Evolutionary conservation across 2,329 filamentous ascomycete species (phyloP).

Genomic region (Microdochium paspali): DNA sequence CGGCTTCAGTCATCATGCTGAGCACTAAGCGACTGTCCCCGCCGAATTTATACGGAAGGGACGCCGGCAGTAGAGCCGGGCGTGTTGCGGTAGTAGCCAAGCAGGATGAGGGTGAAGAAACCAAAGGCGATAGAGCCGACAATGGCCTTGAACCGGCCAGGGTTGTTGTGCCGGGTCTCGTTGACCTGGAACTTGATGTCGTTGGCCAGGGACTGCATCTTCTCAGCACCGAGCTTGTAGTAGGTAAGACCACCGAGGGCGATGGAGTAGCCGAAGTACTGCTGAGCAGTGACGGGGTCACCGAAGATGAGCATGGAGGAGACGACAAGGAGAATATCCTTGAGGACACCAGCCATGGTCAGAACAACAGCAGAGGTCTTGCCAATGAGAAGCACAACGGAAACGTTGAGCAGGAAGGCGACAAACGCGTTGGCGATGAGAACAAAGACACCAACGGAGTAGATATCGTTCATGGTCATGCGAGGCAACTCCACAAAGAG

Average conservation of each 20-base stretch:
- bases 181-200: slow-evolving; percentile 1
- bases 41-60: background rate
- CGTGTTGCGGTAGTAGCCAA: background rate
- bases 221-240: slow-evolving; percentile 34
- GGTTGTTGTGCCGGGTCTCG: background rate
- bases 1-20: too few species aligned
- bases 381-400: slow-evolving; percentile 81
- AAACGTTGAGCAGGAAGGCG: slow-evolving; percentile 73
- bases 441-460: slow-evolving; percentile 52
- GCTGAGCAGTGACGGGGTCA: slow-evolving; percentile 59
- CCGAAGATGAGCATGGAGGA: slow-evolving; percentile 71
- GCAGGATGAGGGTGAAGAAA: background rate
- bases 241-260: slow-evolving; percentile 44
- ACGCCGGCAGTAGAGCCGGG: background rate
- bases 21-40: background rate
- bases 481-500: slow-evolving; percentile 57
- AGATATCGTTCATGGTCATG: slow-evolving; percentile 56
- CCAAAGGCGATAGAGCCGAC: background rate
- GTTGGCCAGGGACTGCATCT: slow-evolving; percentile 9
- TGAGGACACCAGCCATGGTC: slow-evolving; percentile 77
- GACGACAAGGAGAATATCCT: slow-evolving; percentile 75
- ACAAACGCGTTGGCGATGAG: slow-evolving; percentile 67
- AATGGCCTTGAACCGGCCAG: background rate
- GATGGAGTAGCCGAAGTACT: slow-evolving; percentile 70
- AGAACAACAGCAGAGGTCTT: slow-evolving; percentile 81